Percentiles rank a stretch among this genome's conserved stretches.
Conservation (phyloP, 208 protist species). For the Leishmania martiniquensis region DNA sequence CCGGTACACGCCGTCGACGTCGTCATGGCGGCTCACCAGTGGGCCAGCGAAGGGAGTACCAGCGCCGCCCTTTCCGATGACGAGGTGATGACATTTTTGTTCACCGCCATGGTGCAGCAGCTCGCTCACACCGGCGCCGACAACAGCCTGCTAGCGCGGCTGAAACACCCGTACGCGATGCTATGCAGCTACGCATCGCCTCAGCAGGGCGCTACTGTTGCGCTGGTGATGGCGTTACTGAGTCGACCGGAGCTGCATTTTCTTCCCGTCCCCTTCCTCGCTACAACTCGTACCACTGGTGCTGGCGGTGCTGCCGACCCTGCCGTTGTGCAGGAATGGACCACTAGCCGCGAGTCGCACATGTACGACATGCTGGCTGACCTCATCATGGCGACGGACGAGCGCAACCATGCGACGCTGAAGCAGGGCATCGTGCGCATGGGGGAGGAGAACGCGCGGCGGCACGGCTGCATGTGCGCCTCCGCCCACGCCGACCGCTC, state of each 20-base stretch:
- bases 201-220: slow-evolving; percentile 51
- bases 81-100: slow-evolving; percentile 67
- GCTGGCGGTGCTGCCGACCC: neutral
- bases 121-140: slow-evolving; percentile 60
- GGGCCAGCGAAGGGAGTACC: slow-evolving; percentile 40
- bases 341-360: slow-evolving; percentile 32
- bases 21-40: slow-evolving; percentile 67
- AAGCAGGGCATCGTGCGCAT: slow-evolving; percentile 34
- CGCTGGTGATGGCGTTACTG: slow-evolving; percentile 57
- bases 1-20: slow-evolving; percentile 75
- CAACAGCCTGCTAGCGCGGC: slow-evolving; percentile 78
- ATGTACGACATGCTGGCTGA: slow-evolving; percentile 57
- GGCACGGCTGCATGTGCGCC: slow-evolving; percentile 48
- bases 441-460: slow-evolving; percentile 35
- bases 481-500: slow-evolving; percentile 1
- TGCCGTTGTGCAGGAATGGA: slow-evolving; percentile 42
- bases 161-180: slow-evolving; percentile 61
- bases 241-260: slow-evolving; percentile 54
- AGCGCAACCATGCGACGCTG: slow-evolving; percentile 45
- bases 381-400: slow-evolving; percentile 67
- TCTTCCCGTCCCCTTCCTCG: slow-evolving; percentile 28
- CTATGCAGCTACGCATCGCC: slow-evolving; percentile 57
- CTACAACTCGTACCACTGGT: neutral
- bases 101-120: slow-evolving; percentile 52
- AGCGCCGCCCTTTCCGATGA: slow-evolving; percentile 44